A percentile compares a stretch with the other conserved stretches of the same genome.
Conservation (phyloP, 164 flowering plant species). For the Stephania cephalantha region DNA sequence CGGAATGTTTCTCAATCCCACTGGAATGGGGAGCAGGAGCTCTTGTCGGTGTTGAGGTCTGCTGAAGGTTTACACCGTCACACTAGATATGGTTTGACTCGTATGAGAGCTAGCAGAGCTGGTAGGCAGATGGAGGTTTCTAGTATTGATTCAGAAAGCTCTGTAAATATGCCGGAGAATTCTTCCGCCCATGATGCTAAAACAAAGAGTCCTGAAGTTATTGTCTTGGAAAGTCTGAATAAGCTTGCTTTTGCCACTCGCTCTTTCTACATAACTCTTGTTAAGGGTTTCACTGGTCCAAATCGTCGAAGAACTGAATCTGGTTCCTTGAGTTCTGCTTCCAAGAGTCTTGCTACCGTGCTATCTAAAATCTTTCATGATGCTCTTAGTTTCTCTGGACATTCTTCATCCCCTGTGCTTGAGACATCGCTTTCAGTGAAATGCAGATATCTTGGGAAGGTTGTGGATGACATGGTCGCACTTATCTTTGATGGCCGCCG, state of each 20-base stretch:
- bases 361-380: constrained; percentile 65
- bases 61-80: constrained; percentile 70
- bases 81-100: constrained; percentile 61
- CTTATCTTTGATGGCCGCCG: constrained; percentile 69
- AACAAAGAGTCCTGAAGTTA: constrained; percentile 64
- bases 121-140: constrained; percentile 60
- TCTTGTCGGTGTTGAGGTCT: constrained; percentile 56
- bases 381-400: constrained; percentile 64
- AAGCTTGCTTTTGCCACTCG: constrained; percentile 60
- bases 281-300: constrained; percentile 68
- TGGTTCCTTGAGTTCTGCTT: constrained; percentile 59
- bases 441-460: constrained; percentile 87
- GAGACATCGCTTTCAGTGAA: constrained; percentile 64
- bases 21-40: constrained; percentile 72
- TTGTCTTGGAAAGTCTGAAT: constrained; percentile 51
- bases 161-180: constrained; percentile 36
- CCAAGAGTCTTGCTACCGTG: constrained; percentile 71
- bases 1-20: constrained; percentile 47
- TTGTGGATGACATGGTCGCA: constrained; percentile 75
- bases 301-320: constrained; percentile 79
- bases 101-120: constrained; percentile 66
- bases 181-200: constrained; percentile 42
- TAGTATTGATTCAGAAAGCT: constrained; percentile 55
- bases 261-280: constrained; percentile 56
- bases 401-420: constrained; percentile 40